phyloP scores from a whole-genome alignment of 306 rosid species.

The Cicer judaicum region DNA sequence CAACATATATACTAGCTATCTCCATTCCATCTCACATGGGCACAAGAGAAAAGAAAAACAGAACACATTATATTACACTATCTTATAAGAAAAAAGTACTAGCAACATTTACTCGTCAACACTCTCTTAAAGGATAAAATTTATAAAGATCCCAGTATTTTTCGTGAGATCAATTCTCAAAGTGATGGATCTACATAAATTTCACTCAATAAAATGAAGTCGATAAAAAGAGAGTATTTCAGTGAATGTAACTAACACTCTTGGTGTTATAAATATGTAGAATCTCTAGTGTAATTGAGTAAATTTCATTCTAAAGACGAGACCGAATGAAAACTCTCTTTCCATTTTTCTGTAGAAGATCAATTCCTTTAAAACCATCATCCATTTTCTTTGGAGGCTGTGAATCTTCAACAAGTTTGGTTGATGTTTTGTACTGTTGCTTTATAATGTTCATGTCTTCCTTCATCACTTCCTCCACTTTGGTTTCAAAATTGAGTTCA shows the following conservation, averaged over 20 bases:
- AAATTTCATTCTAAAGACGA: slow-evolving; percentile 54
- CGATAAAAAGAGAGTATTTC: not conserved
- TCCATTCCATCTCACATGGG: not conserved
- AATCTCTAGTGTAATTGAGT: not conserved
- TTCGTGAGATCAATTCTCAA: not conserved
- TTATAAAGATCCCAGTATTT: not conserved
- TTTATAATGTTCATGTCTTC: slow-evolving; percentile 46
- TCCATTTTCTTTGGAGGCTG: slow-evolving; percentile 52
- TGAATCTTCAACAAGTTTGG: slow-evolving; percentile 47
- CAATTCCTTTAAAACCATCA: slow-evolving; percentile 50
- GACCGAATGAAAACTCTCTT: slow-evolving; percentile 76
- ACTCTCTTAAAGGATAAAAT: not conserved
- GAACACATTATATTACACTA: slow-evolving; percentile 25
- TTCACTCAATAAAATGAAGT: no score
- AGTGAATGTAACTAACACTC: no score
- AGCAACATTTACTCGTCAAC: slow-evolving; percentile 3
- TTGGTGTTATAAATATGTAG: slow-evolving; percentile 6
- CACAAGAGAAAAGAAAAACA: not conserved
- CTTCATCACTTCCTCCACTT: slow-evolving; percentile 59
- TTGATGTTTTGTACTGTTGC: slow-evolving; percentile 53
- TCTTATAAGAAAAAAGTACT: not conserved
- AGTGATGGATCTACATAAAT: not conserved
- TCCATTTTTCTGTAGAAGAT: slow-evolving; percentile 46
- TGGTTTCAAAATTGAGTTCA: slow-evolving; percentile 47
- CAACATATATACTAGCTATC: not conserved